phyloP scores from a whole-genome alignment of 2,329 filamentous ascomycete species.

The Arthrobotrys musiformis region DNA sequence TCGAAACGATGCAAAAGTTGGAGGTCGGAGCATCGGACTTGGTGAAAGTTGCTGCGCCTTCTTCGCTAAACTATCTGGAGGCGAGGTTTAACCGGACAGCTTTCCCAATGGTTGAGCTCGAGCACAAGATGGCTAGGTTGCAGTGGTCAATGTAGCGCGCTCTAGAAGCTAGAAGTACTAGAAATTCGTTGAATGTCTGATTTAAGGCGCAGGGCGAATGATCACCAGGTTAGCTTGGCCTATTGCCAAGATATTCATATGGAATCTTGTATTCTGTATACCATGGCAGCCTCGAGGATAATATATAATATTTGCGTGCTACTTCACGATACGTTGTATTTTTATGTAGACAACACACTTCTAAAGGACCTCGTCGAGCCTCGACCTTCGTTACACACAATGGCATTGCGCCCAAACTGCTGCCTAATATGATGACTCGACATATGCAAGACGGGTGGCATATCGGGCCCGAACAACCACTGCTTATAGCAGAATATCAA shows the following conservation, averaged over 20 bases:
- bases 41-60: slow-evolving; percentile 37
- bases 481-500: too few species aligned
- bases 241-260: background rate
- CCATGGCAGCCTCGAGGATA: background rate
- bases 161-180: background rate
- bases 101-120: background rate
- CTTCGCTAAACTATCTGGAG: slow-evolving; percentile 33
- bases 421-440: background rate
- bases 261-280: background rate
- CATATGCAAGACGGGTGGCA: background rate
- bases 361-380: background rate
- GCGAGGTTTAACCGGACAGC: slow-evolving; percentile 20
- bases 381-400: background rate
- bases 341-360: background rate
- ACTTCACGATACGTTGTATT: background rate
- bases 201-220: slow-evolving; percentile 21
- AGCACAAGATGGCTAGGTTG: background rate
- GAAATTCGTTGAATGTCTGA: too few species aligned
- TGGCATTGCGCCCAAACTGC: background rate
- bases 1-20: background rate
- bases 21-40: slow-evolving; percentile 33
- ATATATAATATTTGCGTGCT: too few species aligned
- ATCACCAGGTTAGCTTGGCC: background rate
- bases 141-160: too few species aligned
- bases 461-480: background rate